These are phyloP conservation scores for Acanthamoeba castellanii DNA, from an alignment of 208 protist species.

Conservation along the genomic window DNA sequence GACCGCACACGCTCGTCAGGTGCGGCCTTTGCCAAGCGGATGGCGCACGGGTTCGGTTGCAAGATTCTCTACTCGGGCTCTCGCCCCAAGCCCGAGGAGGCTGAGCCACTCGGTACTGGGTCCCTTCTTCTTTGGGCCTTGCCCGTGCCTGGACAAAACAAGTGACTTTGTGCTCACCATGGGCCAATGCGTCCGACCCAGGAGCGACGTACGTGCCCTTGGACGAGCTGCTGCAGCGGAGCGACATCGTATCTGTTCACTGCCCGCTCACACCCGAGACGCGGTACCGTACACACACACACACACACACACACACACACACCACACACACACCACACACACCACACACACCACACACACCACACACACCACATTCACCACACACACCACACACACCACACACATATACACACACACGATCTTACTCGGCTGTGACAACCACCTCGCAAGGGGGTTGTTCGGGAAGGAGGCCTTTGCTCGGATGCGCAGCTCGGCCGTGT, in stretches of 20 bases:
- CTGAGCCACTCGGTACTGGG: neutral
- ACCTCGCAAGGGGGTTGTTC: neutral
- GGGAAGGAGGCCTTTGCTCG: neutral
- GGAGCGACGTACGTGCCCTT: neutral
- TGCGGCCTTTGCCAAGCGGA: conserved; percentile 20
- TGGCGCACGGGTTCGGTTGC: conserved; percentile 58
- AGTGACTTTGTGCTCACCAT: too few species aligned
- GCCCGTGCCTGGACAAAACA: too few species aligned
- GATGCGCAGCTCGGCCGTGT: conserved; percentile 66
- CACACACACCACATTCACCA: too few species aligned
- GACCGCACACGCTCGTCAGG: neutral
- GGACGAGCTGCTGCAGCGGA: conserved; percentile 70
- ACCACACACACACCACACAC: neutral
- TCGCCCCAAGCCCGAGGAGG: neutral
- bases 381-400: too few species aligned
- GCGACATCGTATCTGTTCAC: conserved; percentile 77
- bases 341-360: too few species aligned
- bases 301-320: too few species aligned
- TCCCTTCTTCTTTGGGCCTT: neutral
- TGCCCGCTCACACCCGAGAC: conserved; percentile 76
- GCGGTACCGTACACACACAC: neutral
- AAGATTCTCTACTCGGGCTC: neutral
- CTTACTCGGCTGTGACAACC: neutral
- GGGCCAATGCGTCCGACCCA: neutral
- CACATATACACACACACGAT: too few species aligned